Evolutionary conservation across 345 rosid genomes (phyloP).

Genomic region (Lepidium aucheri): DNA sequence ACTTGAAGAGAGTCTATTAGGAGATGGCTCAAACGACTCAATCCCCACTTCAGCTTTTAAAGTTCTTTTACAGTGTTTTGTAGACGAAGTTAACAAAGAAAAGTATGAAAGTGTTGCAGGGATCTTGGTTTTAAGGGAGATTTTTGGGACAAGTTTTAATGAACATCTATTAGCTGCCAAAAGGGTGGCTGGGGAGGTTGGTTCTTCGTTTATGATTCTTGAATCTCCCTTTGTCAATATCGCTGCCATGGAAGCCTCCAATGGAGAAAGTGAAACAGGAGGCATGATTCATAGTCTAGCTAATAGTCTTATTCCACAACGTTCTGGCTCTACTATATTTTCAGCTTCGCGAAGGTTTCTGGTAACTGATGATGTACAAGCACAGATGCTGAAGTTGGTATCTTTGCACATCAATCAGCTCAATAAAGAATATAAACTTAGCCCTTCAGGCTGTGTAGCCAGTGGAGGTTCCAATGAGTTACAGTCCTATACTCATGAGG

Average conservation of each 20-base stretch:
- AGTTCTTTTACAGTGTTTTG: conserved; percentile 61
- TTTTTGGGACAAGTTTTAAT: conserved; percentile 70
- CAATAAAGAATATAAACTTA: conserved; percentile 1
- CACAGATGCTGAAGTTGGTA: conserved; percentile 48
- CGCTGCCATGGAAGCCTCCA: conserved; percentile 22
- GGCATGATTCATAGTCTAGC: conserved; percentile 39
- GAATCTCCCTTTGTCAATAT: conserved; percentile 51
- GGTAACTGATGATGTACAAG: conserved; percentile 45
- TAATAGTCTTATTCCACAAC: conserved; percentile 53
- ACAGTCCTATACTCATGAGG: conserved; percentile 33
- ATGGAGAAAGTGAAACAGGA: conserved; percentile 29
- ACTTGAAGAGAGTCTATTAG: conserved; percentile 34
- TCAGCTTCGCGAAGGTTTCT: conserved; percentile 39
- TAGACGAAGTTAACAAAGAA: conserved; percentile 64
- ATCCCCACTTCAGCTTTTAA: conserved; percentile 73
- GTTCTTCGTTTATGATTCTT: conserved; percentile 59
- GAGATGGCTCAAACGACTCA: conserved; percentile 23
- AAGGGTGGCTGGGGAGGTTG: conserved; percentile 64
- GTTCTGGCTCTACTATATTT: conserved; percentile 20
- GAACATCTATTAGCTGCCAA: conserved; percentile 75
- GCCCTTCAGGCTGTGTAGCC: conserved; percentile 23
- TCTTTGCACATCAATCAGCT: conserved; percentile 40
- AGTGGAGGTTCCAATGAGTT: conserved; percentile 27
- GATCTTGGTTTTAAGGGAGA: conserved; percentile 63
- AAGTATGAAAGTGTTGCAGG: conserved; percentile 69